Percentiles rank a stretch among this genome's conserved stretches.
These are phyloP conservation scores for Alternaria angustiovoidea DNA, from an alignment of 2,329 filamentous ascomycete genomes.

Conservation along the genomic window DNA sequence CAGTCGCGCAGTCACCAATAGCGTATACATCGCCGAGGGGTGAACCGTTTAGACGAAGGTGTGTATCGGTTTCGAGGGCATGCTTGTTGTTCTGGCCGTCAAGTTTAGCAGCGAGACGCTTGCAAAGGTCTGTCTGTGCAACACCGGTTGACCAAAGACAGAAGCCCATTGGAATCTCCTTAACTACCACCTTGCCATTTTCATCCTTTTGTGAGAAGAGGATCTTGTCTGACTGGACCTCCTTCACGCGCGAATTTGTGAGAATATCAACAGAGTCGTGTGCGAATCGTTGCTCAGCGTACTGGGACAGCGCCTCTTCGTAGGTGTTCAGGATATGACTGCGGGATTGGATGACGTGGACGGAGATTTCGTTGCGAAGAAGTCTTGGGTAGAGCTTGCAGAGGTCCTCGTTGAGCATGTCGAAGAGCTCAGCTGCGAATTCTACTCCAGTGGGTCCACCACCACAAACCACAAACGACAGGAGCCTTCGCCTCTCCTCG, in stretches of 20 bases:
- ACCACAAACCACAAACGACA: conserved; percentile 96
- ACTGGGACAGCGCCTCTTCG: conserved; percentile 90
- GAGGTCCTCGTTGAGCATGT: conserved; percentile 95
- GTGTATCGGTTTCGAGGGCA: conserved; percentile 92
- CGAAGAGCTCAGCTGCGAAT: conserved; percentile 94
- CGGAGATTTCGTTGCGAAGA: conserved; percentile 95
- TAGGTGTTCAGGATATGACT: conserved; percentile 98
- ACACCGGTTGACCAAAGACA: conserved; percentile 98
- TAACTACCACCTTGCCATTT: conserved; percentile 77
- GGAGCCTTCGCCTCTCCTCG: conserved; percentile 81
- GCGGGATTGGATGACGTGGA: conserved; percentile 94
- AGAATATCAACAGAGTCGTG: conserved; percentile 91
- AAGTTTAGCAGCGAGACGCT: conserved; percentile 79
- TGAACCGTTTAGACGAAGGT: conserved; percentile 86
- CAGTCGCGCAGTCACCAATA: conserved; percentile 93
- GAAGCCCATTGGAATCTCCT: conserved; percentile 95
- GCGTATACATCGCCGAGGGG: conserved; percentile 95
- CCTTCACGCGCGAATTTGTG: conserved; percentile 91
- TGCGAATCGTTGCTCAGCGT: conserved; percentile 88
- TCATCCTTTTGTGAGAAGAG: conserved; percentile 84
- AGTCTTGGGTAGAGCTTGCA: conserved; percentile 78
- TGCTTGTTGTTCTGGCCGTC: conserved; percentile 84
- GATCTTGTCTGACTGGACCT: conserved; percentile 83
- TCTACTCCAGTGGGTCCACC: conserved; percentile 97
- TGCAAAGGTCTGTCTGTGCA: conserved; percentile 80